These are phyloP conservation scores for Cardamine occulta DNA, from an alignment of 345 rosid genomes.

Conservation along the genomic window DNA sequence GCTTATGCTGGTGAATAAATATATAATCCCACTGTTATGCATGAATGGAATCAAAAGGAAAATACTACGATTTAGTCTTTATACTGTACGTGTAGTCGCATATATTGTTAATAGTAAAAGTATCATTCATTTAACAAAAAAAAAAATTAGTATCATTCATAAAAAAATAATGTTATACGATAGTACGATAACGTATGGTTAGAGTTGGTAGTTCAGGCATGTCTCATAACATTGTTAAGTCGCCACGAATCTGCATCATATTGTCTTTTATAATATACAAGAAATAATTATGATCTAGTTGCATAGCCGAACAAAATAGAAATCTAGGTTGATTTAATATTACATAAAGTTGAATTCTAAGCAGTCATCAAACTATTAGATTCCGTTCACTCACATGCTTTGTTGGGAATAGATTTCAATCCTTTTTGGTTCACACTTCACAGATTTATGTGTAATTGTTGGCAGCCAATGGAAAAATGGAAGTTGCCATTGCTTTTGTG, in stretches of 20 bases:
- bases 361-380: constrained; percentile 24
- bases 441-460: too few species aligned
- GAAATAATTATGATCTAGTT: background rate
- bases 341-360: constrained; percentile 25
- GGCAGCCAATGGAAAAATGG: background rate
- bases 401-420: background rate
- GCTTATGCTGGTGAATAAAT: constrained; percentile 1
- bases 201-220: constrained; percentile 36
- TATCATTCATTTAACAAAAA: background rate
- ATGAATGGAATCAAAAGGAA: constrained; percentile 36
- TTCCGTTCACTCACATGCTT: constrained; percentile 36
- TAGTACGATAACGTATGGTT: constrained; percentile 11
- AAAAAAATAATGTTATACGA: background rate
- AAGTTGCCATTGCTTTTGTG: background rate
- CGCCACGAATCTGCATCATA: constrained; percentile 20
- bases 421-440: background rate
- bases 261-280: background rate
- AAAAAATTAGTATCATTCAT: background rate
- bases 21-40: background rate
- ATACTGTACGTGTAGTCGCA: constrained; percentile 11
- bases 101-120: background rate
- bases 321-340: constrained; percentile 9
- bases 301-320: background rate
- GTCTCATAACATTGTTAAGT: constrained; percentile 33
- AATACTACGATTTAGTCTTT: constrained; percentile 25